Evolutionary conservation across 768 basidiomycete genomes (phyloP).

Genomic region (Boletus rubescentipes): DNA sequence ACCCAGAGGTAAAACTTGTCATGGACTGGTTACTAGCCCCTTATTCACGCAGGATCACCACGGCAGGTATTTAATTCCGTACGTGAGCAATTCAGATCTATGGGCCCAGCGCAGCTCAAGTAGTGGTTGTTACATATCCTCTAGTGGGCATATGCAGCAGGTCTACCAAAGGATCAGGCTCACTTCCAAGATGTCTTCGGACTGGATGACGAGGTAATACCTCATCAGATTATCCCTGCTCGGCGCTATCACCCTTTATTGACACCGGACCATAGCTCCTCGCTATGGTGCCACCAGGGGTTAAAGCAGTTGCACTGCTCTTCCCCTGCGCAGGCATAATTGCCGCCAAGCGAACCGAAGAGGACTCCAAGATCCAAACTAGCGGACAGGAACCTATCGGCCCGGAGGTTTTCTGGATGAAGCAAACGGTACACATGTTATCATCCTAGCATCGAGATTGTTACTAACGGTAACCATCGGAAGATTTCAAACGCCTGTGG

Average conservation of each 20-base stretch:
- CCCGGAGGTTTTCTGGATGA: conserved; percentile 78
- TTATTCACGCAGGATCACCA: not conserved
- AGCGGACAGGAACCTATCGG: conserved; percentile 52
- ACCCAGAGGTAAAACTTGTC: conserved; percentile 47
- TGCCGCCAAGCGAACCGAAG: conserved; percentile 50
- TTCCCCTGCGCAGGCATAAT: conserved; percentile 68
- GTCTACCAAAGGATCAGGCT: conserved; percentile 48
- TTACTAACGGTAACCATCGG: not conserved
- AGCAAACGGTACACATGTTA: conserved; percentile 68
- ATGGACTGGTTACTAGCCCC: not conserved
- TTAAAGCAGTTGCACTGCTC: conserved; percentile 81
- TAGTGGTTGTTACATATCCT: not conserved
- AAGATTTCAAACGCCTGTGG: conserved; percentile 86
- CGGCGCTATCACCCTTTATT: not conserved
- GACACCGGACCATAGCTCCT: conserved; percentile 51
- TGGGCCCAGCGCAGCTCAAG: conserved; percentile 1
- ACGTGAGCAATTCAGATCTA: conserved; percentile 3
- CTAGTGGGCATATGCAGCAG: conserved; percentile 72
- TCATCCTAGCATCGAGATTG: not conserved
- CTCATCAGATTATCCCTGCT: conserved; percentile 1
- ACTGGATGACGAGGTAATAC: conserved; percentile 58
- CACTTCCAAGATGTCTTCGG: conserved; percentile 74
- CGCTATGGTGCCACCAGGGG: conserved; percentile 64
- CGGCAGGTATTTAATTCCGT: conserved; percentile 33
- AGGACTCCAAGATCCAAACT: conserved; percentile 55